A percentile compares a stretch with the other conserved stretches of the same genome.
Conservation (phyloP, 257 asterid genomes). For the Salvia miltiorrhiza region DNA sequence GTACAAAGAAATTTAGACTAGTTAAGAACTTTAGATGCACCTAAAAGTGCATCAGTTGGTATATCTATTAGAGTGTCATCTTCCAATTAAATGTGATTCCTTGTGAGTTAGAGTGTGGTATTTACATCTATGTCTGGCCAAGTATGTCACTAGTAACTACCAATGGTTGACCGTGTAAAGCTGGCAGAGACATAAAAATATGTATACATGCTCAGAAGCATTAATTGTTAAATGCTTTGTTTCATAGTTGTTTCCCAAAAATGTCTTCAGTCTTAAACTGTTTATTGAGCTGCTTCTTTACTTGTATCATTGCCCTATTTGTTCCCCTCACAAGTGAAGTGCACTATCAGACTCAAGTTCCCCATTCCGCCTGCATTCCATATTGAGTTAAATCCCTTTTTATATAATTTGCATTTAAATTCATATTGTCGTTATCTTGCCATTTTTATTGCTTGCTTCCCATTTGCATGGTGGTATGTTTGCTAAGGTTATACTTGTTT, state of each 20-base stretch:
- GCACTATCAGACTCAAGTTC: neutral
- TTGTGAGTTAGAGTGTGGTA: neutral
- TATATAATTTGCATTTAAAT: conserved; percentile 5
- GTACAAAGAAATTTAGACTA: too few relatives aligned
- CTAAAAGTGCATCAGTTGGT: too few relatives aligned
- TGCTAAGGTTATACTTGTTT: conserved; percentile 7
- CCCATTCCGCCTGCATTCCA: neutral
- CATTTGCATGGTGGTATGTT: neutral
- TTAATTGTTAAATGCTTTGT: neutral
- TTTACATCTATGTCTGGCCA: neutral
- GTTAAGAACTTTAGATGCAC: too few relatives aligned
- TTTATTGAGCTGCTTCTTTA: neutral
- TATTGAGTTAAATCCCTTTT: neutral
- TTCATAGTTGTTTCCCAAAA: neutral
- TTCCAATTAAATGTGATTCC: neutral
- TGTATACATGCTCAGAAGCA: neutral
- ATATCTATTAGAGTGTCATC: too few relatives aligned
- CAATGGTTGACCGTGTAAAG: neutral
- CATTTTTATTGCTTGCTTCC: conserved; percentile 8
- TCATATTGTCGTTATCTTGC: neutral
- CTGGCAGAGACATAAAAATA: neutral
- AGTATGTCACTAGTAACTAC: neutral
- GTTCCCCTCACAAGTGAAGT: neutral
- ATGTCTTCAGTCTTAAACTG: neutral
- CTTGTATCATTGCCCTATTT: neutral